These are phyloP conservation scores for Cytospora piceae DNA, from an alignment of 2,329 filamentous ascomycete genomes.

Conservation along the genomic window DNA sequence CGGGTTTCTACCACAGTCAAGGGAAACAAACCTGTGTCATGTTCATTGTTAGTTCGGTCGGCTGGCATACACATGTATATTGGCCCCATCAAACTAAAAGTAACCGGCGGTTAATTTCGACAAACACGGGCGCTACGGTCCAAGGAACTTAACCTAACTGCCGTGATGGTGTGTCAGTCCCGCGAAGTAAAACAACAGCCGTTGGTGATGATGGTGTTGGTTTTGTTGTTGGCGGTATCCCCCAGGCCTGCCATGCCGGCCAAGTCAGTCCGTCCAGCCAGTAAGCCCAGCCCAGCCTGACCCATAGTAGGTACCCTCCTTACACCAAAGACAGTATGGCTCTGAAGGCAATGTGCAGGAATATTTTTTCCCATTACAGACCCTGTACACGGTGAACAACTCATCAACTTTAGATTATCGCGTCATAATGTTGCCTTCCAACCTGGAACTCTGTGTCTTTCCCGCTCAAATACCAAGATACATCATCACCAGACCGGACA, in stretches of 20 bases:
- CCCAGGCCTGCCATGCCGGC: neutral
- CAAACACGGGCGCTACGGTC: neutral
- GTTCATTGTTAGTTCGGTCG: neutral
- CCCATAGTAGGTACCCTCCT: neutral
- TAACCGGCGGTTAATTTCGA: neutral
- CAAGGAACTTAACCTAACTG: neutral
- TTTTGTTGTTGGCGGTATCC: neutral
- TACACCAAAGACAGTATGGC: neutral
- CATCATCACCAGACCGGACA: neutral
- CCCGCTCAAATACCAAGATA: neutral
- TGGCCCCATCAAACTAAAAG: neutral
- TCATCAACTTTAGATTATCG: constrained; percentile 1
- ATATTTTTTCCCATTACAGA: neutral
- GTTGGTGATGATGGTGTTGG: neutral
- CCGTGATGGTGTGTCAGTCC: neutral
- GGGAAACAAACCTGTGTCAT: neutral
- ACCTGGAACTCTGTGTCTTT: neutral
- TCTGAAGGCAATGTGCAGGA: neutral
- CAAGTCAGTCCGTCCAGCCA: neutral
- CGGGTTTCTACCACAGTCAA: neutral
- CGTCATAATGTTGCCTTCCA: neutral
- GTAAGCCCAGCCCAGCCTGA: neutral
- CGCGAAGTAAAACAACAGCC: neutral
- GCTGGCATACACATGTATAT: neutral
- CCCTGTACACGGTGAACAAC: neutral